Evolutionary conservation across 805 yeast genomes (phyloP).

Genomic region (Maudiozyma bulderi): DNA sequence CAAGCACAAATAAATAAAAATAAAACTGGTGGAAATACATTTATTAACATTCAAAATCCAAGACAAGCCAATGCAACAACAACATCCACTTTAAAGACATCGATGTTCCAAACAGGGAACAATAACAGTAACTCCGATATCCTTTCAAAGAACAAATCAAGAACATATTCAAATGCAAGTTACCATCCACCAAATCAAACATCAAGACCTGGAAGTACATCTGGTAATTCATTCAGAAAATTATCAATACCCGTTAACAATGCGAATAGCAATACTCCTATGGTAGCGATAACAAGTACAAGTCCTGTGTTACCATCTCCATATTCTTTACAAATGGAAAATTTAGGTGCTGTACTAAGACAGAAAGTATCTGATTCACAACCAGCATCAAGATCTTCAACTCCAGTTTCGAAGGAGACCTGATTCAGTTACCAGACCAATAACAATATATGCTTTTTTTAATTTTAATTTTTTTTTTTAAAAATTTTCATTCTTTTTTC

Average conservation of each 20-base stretch:
- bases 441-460: background rate
- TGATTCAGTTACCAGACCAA: background rate
- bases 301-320: background rate
- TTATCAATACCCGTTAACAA: background rate
- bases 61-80: background rate
- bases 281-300: background rate
- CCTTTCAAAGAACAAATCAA: slow-evolving; percentile 2
- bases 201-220: background rate
- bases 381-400: background rate
- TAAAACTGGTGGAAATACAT: background rate
- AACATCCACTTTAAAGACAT: slow-evolving; percentile 3
- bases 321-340: slow-evolving; percentile 15
- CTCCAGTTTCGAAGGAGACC: background rate
- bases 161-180: slow-evolving; percentile 13
- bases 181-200: background rate
- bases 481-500: background rate
- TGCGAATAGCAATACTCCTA: background rate
- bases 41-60: background rate
- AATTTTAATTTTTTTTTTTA: background rate
- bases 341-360: slow-evolving; percentile 19
- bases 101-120: slow-evolving; percentile 1
- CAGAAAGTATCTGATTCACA: slow-evolving; percentile 10
- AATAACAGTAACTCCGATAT: slow-evolving; percentile 5
- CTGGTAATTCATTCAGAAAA: background rate
- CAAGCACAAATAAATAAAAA: background rate